Evolutionary conservation across 78 protist genomes (phyloP).

Genomic region (Protostelium mycophagum): DNA sequence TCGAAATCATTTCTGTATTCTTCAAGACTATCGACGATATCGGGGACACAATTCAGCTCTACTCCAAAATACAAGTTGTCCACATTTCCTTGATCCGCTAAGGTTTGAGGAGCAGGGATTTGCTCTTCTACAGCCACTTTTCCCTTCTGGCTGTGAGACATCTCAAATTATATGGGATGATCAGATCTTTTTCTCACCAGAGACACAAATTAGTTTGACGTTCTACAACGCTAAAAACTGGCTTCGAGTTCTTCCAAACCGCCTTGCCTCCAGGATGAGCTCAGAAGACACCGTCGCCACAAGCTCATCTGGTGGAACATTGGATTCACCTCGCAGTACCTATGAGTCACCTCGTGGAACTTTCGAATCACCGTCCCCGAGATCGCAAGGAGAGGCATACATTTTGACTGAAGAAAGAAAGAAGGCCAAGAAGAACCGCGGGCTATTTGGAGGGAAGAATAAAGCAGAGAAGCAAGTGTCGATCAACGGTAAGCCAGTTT

Average conservation of each 20-base stretch:
- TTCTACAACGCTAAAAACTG: no score
- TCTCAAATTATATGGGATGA: no score
- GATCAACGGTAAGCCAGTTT: not conserved
- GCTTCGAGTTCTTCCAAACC: no score
- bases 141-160: no score
- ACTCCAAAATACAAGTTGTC: not conserved
- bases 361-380: no score
- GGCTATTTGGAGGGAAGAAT: not conserved
- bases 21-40: not conserved
- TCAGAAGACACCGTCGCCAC: no score
- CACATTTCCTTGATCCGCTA: not conserved
- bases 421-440: not conserved
- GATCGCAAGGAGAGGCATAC: not conserved
- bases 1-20: conserved; percentile 11
- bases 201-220: no score
- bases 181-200: no score
- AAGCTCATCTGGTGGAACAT: no score
- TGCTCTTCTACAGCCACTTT: not conserved
- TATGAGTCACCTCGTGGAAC: no score
- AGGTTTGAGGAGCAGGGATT: not conserved
- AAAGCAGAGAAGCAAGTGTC: not conserved
- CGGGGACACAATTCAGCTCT: not conserved
- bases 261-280: no score
- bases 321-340: no score
- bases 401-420: not conserved